Base-by-base conservation (phyloP, 2,329 filamentous ascomycete genomes). In the Claviceps arundinis region DNA sequence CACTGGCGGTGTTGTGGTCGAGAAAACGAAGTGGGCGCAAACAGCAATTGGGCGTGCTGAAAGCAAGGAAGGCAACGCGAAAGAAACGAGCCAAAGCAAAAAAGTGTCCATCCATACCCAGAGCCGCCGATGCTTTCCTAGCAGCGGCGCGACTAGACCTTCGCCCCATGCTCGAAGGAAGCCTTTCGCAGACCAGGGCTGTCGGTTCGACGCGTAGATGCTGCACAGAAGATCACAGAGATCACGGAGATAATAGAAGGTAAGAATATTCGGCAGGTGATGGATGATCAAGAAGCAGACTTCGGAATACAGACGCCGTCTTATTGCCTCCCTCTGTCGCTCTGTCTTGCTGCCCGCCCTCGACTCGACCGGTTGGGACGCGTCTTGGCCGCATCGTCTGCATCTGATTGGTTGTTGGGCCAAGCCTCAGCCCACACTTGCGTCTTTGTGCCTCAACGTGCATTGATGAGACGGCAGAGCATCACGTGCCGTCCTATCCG, bases 141-240 rank as follows among this genome's bases (percentile, higher is more conserved):
- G 74, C 74, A 56, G 74, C 74, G 57, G 74, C 73, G 65, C 74
- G 73, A 56, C 74, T 74, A 57, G 74, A 75, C 63, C 74, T 68
- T 64, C 72, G 71, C 56, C 73, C 72, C 53, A 55, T 55, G 38
- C 30, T 45, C 34, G 40, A 17, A 17, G 17, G 40, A 13, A 42
- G 9, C 19, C 16, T 8, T 50, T 42, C 38, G 19, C 38, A 22
- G 30, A 34, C 24, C 37, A 17, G 30, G 26, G 4, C 38, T 19
- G 30, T 24, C 3, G 19, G 16, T 14, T 16, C 14, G 14, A 43
- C 24, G 26, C 6, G 8, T 37, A 22, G 22, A 50, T 11, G 4
- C 30, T 34, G 30, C 30, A 34, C 30, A 11, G 30, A 4, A 11
- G 9, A 11, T n/a, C 11, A 43, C 41, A 43, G 41, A 43, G 17